phyloP scores from a whole-genome alignment of 164 flowering plant species.

The Stephania yunnanensis region DNA sequence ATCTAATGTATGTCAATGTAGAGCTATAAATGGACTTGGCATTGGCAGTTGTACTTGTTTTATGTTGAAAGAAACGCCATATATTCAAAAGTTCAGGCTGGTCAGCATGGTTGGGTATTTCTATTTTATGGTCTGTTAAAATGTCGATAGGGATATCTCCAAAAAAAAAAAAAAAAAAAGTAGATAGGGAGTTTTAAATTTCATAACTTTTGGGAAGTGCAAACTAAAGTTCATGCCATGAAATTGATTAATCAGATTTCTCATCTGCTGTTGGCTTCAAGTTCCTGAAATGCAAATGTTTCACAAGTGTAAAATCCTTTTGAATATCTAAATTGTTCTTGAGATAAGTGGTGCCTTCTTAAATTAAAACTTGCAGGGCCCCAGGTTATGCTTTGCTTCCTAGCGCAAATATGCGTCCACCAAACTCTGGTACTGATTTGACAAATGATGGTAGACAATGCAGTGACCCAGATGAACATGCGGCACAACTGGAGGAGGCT shows the following conservation, averaged over 20 bases:
- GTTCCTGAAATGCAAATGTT: background rate
- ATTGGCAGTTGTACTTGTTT: background rate
- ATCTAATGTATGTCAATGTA: background rate
- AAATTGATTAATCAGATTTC: background rate
- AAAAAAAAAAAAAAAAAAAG: no score
- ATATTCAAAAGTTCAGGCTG: no score
- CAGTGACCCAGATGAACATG: conserved; percentile 16
- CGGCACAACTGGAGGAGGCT: conserved; percentile 23
- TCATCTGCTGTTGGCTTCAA: background rate
- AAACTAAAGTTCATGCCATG: background rate
- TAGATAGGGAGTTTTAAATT: background rate
- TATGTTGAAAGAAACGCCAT: no score
- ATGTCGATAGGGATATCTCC: no score
- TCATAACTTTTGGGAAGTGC: background rate
- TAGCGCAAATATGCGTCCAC: conserved; percentile 20
- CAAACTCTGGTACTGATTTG: conserved; percentile 17
- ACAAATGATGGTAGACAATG: conserved; percentile 17
- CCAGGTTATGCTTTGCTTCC: conserved; percentile 52
- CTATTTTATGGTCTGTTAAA: background rate
- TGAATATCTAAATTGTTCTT: background rate
- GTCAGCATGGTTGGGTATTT: background rate
- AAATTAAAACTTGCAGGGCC: conserved; percentile 32
- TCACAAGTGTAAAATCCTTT: background rate
- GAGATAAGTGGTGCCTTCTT: background rate
- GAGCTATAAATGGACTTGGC: background rate